Conservation (phyloP, 768 basidiomycete species). For the Xerocomellus intermedius region DNA sequence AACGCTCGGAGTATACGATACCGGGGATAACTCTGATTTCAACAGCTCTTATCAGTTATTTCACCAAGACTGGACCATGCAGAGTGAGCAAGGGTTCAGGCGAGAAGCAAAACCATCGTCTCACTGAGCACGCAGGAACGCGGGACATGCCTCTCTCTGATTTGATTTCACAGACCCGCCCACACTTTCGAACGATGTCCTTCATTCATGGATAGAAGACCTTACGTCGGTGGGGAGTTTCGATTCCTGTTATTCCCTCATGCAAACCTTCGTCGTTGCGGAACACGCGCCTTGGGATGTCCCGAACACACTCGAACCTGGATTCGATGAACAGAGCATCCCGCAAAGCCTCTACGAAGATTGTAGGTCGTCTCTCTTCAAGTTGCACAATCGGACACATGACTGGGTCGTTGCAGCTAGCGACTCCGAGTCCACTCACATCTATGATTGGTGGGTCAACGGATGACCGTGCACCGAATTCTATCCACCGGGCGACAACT, state of each 20-base stretch:
- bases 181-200: neutral
- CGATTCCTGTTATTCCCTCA: neutral
- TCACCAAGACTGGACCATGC: neutral
- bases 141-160: no score
- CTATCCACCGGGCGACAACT: neutral
- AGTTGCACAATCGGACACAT: neutral
- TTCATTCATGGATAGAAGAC: neutral
- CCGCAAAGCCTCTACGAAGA: neutral
- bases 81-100: conserved; percentile 2
- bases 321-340: neutral
- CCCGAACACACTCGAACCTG: neutral
- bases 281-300: neutral
- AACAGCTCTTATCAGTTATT: neutral
- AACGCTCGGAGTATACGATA: neutral
- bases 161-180: no score
- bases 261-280: neutral
- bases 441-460: conserved; percentile 5
- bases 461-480: conserved; percentile 6
- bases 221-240: no score
- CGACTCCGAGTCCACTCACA: conserved; percentile 4
- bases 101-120: neutral
- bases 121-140: neutral
- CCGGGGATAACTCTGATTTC: neutral
- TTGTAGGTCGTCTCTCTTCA: conserved; percentile 1
- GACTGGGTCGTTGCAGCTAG: neutral